phyloP scores from a whole-genome alignment of 805 yeast species.

The Kazachstania viticola region DNA sequence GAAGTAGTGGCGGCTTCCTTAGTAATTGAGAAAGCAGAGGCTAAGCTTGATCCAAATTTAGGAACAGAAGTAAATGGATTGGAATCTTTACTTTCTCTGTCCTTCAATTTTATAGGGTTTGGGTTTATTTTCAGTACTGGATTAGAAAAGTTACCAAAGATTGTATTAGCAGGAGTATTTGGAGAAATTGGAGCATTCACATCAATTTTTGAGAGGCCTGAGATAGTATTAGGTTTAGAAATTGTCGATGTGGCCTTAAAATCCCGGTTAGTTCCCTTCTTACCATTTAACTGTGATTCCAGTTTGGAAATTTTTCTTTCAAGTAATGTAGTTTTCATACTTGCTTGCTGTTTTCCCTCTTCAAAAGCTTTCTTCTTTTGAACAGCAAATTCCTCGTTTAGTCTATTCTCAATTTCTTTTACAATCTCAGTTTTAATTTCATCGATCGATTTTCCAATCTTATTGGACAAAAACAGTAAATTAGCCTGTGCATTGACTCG shows the following conservation, averaged over 20 bases:
- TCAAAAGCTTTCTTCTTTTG: slow-evolving; percentile 21
- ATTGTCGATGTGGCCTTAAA: background rate
- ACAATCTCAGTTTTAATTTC: slow-evolving; percentile 3
- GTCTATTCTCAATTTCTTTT: slow-evolving; percentile 13
- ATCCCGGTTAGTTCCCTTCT: too few relatives aligned
- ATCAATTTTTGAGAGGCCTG: slow-evolving; percentile 3
- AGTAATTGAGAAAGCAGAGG: too few relatives aligned
- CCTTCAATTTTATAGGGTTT: too few relatives aligned
- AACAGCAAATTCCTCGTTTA: slow-evolving; percentile 11
- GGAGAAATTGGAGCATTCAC: background rate
- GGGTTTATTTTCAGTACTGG: slow-evolving; percentile 5
- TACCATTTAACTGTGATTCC: slow-evolving; percentile 12
- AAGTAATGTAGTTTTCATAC: slow-evolving; percentile 21
- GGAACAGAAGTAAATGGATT: slow-evolving; percentile 11
- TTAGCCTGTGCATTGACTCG: slow-evolving; percentile 10
- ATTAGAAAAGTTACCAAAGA: slow-evolving; percentile 1
- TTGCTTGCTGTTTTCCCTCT: slow-evolving; percentile 25
- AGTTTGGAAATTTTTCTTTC: slow-evolving; percentile 22
- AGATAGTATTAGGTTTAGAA: background rate
- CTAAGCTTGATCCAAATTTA: slow-evolving; percentile 4
- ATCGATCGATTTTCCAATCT: slow-evolving; percentile 3
- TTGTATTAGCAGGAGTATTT: slow-evolving; percentile 2
- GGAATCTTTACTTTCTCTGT: background rate
- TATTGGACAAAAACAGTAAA: slow-evolving; percentile 3
- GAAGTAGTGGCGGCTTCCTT: too few relatives aligned